Evolutionary conservation across 1,284 basidiomycete species (phyloP), one percentile per base, ranked within the genome.

Genomic region (Mycena sp.): DNA sequence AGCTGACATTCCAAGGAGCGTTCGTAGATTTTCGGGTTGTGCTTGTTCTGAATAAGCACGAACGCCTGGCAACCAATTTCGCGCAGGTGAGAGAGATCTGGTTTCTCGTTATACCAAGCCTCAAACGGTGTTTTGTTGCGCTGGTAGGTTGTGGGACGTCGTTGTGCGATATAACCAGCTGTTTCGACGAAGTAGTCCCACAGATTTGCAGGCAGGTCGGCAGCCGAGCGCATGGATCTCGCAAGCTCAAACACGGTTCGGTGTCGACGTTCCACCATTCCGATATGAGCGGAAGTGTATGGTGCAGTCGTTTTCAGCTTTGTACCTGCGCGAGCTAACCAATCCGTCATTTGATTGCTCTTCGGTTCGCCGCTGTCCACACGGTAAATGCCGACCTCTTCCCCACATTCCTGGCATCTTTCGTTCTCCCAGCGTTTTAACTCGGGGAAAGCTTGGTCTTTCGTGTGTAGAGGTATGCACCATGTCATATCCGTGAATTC

Each of bases 311-410:
- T 65, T 30, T 70, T 12, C 10, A 59, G 64, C 6, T 35, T 25
- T 11, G 61, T 69, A 0, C 74, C 71, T 17, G 59, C 0, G 66
- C 70, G 3, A 58, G 38, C 23, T 73, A 72, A 29, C 70, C 73
- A 76, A 0, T 38, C 53, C 0, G 54, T 29, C 71, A 77, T 73
- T 6, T 70, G 58, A 1, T 58, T 25, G 10, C 70, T 70, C 16
- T 72, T 70, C 0, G 77, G 67, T 61, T 80, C 74, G 7, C 78
- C 77, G 43, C 73, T 73, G 64, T 80, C 75, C 1, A 28, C 17
- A 19, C 59, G 52, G 21, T 61, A 67, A 0, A 58, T 64, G 0
- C 61, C 56, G 0, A 78, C 65, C 9, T 69, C 69, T 1, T 58
- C 32, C 0, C 72, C 71, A n/a, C n/a, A n/a, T n/a, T n/a, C n/a